Conservation (phyloP, 2,329 filamentous ascomycete species). For the Venturia oleaginea region DNA sequence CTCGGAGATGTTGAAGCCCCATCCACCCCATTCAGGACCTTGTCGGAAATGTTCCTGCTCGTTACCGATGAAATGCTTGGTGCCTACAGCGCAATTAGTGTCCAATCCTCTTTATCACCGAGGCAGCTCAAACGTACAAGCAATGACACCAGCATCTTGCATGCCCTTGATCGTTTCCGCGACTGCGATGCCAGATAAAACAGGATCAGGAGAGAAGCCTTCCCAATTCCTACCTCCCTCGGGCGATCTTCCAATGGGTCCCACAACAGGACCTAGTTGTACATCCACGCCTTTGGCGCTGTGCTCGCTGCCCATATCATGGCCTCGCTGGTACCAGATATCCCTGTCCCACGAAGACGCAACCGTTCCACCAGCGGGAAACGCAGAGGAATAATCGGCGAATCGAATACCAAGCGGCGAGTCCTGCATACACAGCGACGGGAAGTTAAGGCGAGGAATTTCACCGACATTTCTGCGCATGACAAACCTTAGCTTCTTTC, state of each 20-base stretch:
- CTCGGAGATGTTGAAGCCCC: slow-evolving; percentile 55
- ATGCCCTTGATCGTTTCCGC: slow-evolving; percentile 69
- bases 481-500: slow-evolving; percentile 38
- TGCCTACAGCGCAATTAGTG: slow-evolving; percentile 46
- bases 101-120: neutral
- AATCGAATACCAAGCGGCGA: slow-evolving; percentile 67
- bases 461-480: slow-evolving; percentile 67
- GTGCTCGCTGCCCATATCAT: slow-evolving; percentile 67
- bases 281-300: slow-evolving; percentile 67
- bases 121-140: slow-evolving; percentile 71
- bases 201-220: slow-evolving; percentile 63
- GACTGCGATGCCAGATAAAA: slow-evolving; percentile 63
- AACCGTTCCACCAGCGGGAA: slow-evolving; percentile 67
- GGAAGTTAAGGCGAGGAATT: slow-evolving; percentile 60
- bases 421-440: slow-evolving; percentile 76
- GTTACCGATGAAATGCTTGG: slow-evolving; percentile 57
- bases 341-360: slow-evolving; percentile 74
- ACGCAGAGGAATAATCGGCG: slow-evolving; percentile 74
- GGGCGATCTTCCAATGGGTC: slow-evolving; percentile 59
- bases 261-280: slow-evolving; percentile 68
- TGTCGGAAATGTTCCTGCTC: slow-evolving; percentile 69
- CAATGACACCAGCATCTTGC: slow-evolving; percentile 72
- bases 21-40: slow-evolving; percentile 46
- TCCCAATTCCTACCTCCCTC: slow-evolving; percentile 67
- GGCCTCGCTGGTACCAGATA: slow-evolving; percentile 59